Percentiles rank a stretch among this genome's conserved stretches.
These are phyloP conservation scores for Suhomyces tanzawaensis DNA, from an alignment of 805 yeast species.

Conservation along the genomic window DNA sequence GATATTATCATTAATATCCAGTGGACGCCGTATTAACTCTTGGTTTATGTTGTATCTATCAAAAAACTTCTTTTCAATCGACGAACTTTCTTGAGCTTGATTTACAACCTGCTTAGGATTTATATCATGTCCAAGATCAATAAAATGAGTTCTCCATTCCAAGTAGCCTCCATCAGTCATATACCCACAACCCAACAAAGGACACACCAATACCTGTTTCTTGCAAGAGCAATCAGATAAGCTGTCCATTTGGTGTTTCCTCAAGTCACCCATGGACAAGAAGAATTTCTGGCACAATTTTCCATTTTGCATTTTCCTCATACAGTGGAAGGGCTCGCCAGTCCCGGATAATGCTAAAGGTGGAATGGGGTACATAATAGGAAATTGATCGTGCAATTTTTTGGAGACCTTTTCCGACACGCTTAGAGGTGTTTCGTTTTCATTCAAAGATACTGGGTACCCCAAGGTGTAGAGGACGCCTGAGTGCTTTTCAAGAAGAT, in stretches of 20 bases:
- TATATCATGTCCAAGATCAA: constrained; percentile 17
- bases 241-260: constrained; percentile 15
- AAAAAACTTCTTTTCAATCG: neutral
- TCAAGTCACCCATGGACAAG: constrained; percentile 14
- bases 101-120: constrained; percentile 5
- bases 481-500: constrained; percentile 22
- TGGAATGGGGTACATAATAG: constrained; percentile 22
- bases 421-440: too few relatives aligned
- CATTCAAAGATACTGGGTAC: constrained; percentile 24
- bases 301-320: constrained; percentile 6
- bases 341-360: constrained; percentile 20
- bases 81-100: neutral
- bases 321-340: constrained; percentile 18
- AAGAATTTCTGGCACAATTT: constrained; percentile 16
- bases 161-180: constrained; percentile 32
- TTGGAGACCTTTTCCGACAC: constrained; percentile 5
- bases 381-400: constrained; percentile 17
- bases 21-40: neutral
- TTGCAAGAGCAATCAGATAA: constrained; percentile 25
- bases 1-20: neutral
- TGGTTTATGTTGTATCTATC: neutral
- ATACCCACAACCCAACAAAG: constrained; percentile 40
- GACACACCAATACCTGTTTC: constrained; percentile 35
- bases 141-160: constrained; percentile 29
- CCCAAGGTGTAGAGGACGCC: constrained; percentile 19